phyloP scores from a whole-genome alignment of 345 rosid species.

The Populus euphratica region DNA sequence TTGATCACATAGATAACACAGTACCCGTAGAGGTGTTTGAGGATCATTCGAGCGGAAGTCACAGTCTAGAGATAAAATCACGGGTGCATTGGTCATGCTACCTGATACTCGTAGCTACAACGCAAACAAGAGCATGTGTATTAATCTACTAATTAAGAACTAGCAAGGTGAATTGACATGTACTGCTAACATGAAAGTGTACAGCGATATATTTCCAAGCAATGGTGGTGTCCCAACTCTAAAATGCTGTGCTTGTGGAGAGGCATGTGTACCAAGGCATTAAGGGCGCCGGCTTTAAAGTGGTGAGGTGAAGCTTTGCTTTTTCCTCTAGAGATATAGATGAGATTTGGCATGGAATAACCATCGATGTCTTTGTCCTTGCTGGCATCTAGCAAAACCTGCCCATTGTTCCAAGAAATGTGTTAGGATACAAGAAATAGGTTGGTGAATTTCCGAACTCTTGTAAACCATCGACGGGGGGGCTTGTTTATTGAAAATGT shows the following conservation, averaged over 20 bases:
- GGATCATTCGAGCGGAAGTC: slow-evolving; percentile 85
- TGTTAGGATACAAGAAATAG: background rate
- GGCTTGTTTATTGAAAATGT: too few species aligned
- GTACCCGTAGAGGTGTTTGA: slow-evolving; percentile 36
- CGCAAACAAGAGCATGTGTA: background rate
- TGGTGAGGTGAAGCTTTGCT: slow-evolving; percentile 46
- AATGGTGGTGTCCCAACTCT: too few species aligned
- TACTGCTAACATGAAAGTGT: too few species aligned
- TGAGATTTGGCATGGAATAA: slow-evolving; percentile 48
- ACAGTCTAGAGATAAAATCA: slow-evolving; percentile 68
- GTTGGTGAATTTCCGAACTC: too few species aligned
- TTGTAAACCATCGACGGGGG: too few species aligned
- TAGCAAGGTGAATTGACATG: too few species aligned
- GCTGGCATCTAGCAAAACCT: slow-evolving; percentile 48
- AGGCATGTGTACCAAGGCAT: slow-evolving; percentile 38
- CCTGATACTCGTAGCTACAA: slow-evolving; percentile 71
- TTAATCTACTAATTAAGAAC: too few species aligned
- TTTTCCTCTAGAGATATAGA: slow-evolving; percentile 67
- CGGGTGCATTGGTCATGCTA: slow-evolving; percentile 58
- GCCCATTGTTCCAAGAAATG: background rate
- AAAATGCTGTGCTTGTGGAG: background rate
- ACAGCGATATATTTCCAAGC: too few species aligned
- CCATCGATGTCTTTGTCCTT: slow-evolving; percentile 39
- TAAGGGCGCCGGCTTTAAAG: slow-evolving; percentile 87
- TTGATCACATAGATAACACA: slow-evolving; percentile 58